Evolutionary conservation across 2,329 filamentous ascomycete genomes (phyloP).

Genomic region (Cryphonectria naterciae): DNA sequence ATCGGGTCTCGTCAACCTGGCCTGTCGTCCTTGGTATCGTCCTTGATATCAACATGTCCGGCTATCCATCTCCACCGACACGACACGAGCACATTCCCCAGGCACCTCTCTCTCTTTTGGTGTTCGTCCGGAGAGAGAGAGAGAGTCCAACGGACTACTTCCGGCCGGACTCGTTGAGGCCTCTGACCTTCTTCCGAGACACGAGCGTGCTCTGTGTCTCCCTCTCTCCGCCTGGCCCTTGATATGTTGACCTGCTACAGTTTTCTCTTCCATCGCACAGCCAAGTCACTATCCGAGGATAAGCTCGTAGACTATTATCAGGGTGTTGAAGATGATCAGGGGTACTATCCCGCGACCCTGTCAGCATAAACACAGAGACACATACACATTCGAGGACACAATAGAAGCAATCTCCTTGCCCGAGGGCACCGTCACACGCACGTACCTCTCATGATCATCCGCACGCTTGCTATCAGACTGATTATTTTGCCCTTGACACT

Average conservation of each 20-base stretch:
- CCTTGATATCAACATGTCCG: neutral
- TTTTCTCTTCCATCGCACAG: neutral
- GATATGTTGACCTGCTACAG: neutral
- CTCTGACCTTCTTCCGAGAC: neutral
- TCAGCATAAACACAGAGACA: slow-evolving; percentile 6
- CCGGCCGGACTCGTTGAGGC: neutral
- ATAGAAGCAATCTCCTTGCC: neutral
- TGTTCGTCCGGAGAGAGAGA: neutral
- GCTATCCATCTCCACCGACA: neutral
- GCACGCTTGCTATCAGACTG: slow-evolving; percentile 85
- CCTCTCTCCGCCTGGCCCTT: neutral
- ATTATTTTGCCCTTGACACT: slow-evolving; percentile 87
- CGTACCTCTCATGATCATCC: slow-evolving; percentile 92
- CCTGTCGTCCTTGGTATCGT: neutral
- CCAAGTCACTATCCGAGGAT: slow-evolving; percentile 62
- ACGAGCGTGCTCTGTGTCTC: neutral
- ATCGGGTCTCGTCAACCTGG: neutral
- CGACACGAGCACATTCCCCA: neutral
- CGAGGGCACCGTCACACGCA: slow-evolving; percentile 32
- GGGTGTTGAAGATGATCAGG: slow-evolving; percentile 78
- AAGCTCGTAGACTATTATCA: slow-evolving; percentile 83
- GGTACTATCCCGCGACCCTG: slow-evolving; percentile 62
- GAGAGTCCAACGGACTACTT: neutral
- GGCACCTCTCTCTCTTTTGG: neutral
- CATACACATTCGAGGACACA: neutral